Evolutionary conservation across 1,284 basidiomycete species (phyloP).

Genomic region (Rhodotorula mucilaginosa): DNA sequence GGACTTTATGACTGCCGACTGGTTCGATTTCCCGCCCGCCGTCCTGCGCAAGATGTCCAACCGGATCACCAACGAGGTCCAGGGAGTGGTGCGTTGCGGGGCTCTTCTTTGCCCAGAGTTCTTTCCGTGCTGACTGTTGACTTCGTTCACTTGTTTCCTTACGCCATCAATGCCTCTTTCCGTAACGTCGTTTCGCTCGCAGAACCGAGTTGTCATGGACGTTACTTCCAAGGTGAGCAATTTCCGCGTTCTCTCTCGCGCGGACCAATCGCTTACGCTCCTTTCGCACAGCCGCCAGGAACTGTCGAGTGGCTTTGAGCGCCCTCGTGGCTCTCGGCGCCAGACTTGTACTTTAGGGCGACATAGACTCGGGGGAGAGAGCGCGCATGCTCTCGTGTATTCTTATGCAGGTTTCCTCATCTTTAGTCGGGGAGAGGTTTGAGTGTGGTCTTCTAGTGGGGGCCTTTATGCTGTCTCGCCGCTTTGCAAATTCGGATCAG

Average conservation of each 20-base stretch:
- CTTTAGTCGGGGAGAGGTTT: too few species aligned
- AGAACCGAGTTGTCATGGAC: slow-evolving; percentile 88
- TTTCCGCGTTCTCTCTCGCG: too few species aligned
- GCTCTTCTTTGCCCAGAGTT: neutral
- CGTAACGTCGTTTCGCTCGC: neutral
- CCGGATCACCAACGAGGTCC: slow-evolving; percentile 95
- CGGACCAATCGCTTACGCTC: too few species aligned
- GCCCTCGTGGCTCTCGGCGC: neutral
- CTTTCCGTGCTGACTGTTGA: too few species aligned
- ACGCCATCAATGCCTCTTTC: neutral
- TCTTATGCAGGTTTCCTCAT: neutral
- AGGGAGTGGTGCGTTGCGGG: slow-evolving; percentile 45
- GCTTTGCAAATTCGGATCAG: too few species aligned
- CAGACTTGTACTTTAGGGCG: neutral
- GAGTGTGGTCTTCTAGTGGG: too few species aligned
- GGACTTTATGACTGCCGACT: slow-evolving; percentile 98
- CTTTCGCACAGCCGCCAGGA: slow-evolving; percentile 26
- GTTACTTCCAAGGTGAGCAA: slow-evolving; percentile 74
- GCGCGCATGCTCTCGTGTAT: neutral
- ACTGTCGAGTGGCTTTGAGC: neutral
- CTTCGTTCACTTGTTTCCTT: neutral
- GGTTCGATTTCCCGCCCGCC: slow-evolving; percentile 89
- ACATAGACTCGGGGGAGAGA: neutral
- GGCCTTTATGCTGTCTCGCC: too few species aligned
- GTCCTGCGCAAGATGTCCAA: slow-evolving; percentile 90